Evolutionary conservation across 2,329 filamentous ascomycete species (phyloP).

Genomic region (Xylaria polymorpha): DNA sequence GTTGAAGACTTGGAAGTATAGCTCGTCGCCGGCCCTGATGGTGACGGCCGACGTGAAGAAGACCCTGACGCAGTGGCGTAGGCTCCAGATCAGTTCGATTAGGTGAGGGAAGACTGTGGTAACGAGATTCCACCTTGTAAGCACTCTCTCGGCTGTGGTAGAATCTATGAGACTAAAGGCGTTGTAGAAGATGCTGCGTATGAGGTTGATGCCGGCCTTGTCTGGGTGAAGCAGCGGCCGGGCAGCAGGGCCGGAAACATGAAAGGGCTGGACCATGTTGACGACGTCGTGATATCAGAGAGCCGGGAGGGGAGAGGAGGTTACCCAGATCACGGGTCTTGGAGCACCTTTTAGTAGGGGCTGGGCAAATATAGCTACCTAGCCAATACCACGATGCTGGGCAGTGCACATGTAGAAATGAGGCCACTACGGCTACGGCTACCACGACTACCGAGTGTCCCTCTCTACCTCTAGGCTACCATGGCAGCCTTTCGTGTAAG

Average conservation of each 20-base stretch:
- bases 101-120: slow-evolving; percentile 12
- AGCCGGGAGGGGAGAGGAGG: background rate
- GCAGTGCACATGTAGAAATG: background rate
- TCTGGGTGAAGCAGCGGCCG: slow-evolving; percentile 1
- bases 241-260: slow-evolving; percentile 24
- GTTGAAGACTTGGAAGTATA: slow-evolving; percentile 27
- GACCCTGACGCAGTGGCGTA: slow-evolving; percentile 20
- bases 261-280: slow-evolving; percentile 31
- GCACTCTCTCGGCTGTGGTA: background rate
- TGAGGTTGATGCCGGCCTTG: background rate
- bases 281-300: background rate
- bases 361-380: background rate
- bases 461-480: slow-evolving; percentile 6
- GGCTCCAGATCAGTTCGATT: background rate
- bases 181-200: slow-evolving; percentile 14
- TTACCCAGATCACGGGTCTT: background rate
- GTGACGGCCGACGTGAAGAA: slow-evolving; percentile 33
- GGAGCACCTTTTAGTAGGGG: background rate
- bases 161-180: background rate
- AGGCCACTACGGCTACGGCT: background rate
- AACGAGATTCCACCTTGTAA: slow-evolving; percentile 13
- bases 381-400: background rate
- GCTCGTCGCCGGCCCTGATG: slow-evolving; percentile 20
- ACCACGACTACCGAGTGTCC: background rate
- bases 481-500: slow-evolving; percentile 8